These are phyloP conservation scores for Conoideocrella luteorostrata DNA, from an alignment of 2,329 filamentous ascomycete species.

Conservation along the genomic window DNA sequence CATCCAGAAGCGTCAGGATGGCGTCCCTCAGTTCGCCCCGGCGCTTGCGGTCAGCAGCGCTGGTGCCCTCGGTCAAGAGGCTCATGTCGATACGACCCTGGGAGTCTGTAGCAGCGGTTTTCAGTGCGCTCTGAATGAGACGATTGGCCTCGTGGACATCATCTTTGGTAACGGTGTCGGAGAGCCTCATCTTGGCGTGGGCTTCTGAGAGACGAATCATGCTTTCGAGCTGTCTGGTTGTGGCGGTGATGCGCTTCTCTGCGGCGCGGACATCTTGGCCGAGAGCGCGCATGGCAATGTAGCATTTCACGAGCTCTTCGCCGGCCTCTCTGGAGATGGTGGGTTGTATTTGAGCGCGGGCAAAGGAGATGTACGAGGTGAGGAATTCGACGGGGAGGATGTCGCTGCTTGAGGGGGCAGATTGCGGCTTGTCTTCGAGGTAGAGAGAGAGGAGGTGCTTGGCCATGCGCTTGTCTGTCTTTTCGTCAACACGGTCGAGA, in stretches of 20 bases:
- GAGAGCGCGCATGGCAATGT: conserved; percentile 91
- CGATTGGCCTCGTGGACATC: conserved; percentile 90
- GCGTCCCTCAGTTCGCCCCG: conserved; percentile 80
- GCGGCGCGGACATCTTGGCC: conserved; percentile 80
- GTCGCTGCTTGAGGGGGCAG: conserved; percentile 66
- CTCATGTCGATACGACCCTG: conserved; percentile 96
- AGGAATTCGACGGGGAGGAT: conserved; percentile 91
- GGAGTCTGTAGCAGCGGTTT: conserved; percentile 92
- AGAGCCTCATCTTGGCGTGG: conserved; percentile 95
- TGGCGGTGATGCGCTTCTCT: conserved; percentile 95
- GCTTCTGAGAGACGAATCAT: conserved; percentile 98
- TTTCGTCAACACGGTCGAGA: conserved; percentile 87
- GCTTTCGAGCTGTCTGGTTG: conserved; percentile 90
- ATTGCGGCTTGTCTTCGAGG: conserved; percentile 86
- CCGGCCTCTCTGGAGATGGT: conserved; percentile 72
- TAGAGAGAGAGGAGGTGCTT: conserved; percentile 95
- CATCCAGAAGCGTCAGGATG: conserved; percentile 69
- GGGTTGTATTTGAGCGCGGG: conserved; percentile 79
- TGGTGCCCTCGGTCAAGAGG: conserved; percentile 88
- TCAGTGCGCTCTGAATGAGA: conserved; percentile 87
- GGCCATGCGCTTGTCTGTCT: conserved; percentile 78
- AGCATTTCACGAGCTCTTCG: conserved; percentile 77
- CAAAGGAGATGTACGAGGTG: conserved; percentile 95
- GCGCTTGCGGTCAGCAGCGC: conserved; percentile 74
- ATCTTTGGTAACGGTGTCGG: conserved; percentile 63